Evolutionary conservation across 176 grass and related monocot species (phyloP).

Genomic region (Aegilops speltoides): DNA sequence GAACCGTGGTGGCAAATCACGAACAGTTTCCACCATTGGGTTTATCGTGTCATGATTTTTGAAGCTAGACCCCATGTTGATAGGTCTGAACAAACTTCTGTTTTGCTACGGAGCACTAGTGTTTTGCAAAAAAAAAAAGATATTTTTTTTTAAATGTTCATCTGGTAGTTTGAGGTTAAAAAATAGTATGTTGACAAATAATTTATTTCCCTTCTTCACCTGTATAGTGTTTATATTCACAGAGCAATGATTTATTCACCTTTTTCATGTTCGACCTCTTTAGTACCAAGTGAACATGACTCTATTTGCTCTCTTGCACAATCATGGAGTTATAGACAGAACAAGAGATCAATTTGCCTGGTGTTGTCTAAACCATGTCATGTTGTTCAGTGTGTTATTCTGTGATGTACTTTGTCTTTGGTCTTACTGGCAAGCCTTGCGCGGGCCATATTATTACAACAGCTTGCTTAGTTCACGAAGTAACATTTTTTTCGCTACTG

Average conservation of each 20-base stretch:
- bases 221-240: background rate
- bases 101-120: too few species aligned
- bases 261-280: background rate
- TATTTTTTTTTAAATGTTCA: too few species aligned
- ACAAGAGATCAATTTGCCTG: background rate
- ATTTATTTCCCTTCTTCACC: background rate
- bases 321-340: background rate
- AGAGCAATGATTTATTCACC: background rate
- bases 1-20: too few species aligned
- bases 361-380: background rate
- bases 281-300: background rate
- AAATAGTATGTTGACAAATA: background rate
- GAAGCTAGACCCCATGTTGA: too few species aligned
- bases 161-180: slow-evolving; percentile 89
- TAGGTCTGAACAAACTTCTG: too few species aligned
- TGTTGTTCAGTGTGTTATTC: background rate
- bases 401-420: background rate
- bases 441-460: too few species aligned
- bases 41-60: too few species aligned
- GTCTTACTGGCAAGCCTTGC: background rate
- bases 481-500: too few species aligned
- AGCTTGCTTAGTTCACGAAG: too few species aligned
- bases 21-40: too few species aligned
- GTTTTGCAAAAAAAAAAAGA: too few species aligned
- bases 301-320: background rate